Percentiles rank a stretch among this genome's conserved stretches.
phyloP scores from a whole-genome alignment of 305 asterid genomes.

The Rubia balearica region DNA sequence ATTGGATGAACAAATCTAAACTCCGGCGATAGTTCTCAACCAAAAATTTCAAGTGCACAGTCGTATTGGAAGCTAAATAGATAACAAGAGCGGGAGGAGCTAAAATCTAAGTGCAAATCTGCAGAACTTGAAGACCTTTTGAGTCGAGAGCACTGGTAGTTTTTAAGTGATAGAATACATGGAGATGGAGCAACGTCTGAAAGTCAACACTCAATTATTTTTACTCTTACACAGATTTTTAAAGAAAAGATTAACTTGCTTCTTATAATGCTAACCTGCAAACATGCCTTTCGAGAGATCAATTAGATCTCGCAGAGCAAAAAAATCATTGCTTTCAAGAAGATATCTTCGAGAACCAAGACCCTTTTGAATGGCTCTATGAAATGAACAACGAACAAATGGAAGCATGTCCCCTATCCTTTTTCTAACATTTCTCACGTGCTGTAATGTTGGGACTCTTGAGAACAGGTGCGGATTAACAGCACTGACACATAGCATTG shows the following conservation, averaged over 20 bases:
- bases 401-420: constrained; percentile 71
- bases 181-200: background rate
- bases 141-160: background rate
- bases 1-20: background rate
- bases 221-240: background rate
- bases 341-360: constrained; percentile 89
- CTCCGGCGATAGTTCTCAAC: background rate
- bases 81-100: background rate
- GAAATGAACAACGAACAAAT: constrained; percentile 78
- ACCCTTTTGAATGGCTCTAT: constrained; percentile 70
- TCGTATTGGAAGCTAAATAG: background rate
- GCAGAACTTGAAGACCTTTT: constrained; percentile 2
- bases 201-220: background rate
- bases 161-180: background rate
- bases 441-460: constrained; percentile 82
- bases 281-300: constrained; percentile 91
- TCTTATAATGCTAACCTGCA: constrained; percentile 54
- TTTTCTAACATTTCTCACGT: constrained; percentile 74
- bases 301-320: constrained; percentile 79
- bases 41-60: background rate
- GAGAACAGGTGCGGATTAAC: constrained; percentile 79
- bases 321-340: constrained; percentile 85
- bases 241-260: constrained; percentile 4
- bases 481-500: constrained; percentile 98
- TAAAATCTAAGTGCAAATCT: background rate